Evolutionary conservation across 176 grass and related monocot genomes (phyloP), one percentile per base, ranked within the genome.

Genomic region (Oryza longistaminata): DNA sequence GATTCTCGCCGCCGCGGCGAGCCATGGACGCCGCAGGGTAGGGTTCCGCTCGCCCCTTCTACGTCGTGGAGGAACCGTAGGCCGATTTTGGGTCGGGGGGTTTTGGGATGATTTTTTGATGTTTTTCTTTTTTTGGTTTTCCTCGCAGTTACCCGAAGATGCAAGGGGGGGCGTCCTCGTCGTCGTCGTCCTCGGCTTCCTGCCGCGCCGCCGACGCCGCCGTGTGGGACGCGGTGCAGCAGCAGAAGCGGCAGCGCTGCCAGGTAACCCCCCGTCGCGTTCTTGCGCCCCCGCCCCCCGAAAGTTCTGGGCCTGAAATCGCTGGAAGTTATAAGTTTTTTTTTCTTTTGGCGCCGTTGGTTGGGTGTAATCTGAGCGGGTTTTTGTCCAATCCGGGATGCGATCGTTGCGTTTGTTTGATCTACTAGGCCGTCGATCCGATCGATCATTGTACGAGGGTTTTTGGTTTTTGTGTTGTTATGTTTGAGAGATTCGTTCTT

Each of bases 181-280:
- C 82, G 7, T 69, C 70, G 3, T 31, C 80, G 22, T 19, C 82
- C n/a, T 81, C 58, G 21, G 2, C n/a, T 10, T 62, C 88, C 43
- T 90, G 88, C 87, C 87, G 87, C 64, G 64, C 76, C 70, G 70
- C 87, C 39, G 82, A 89, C n/a, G 73, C 70, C 49, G 71, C 76
- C 64, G 70, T 29, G 10, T 89, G 82, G 82, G 82, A 89, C 27
- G 49, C 77, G 48, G 82, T 68, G 82, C 82, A 85, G 48, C 71
- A 75, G 49, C 87, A 89, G 87, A 89, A 89, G 29, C 87, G 87
- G n/a, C 87, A 89, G 87, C 82, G 87, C 64, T 89, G 87, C 82
- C 82, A 89, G 82, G 87, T 89, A 88, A 88, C 35, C 55, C 39
- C 35, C 55, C 39, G 9, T 11, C 64, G 64, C 17, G 80, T 26